These are phyloP conservation scores for Quercus suber DNA, from an alignment of 306 rosid species.

Conservation along the genomic window DNA sequence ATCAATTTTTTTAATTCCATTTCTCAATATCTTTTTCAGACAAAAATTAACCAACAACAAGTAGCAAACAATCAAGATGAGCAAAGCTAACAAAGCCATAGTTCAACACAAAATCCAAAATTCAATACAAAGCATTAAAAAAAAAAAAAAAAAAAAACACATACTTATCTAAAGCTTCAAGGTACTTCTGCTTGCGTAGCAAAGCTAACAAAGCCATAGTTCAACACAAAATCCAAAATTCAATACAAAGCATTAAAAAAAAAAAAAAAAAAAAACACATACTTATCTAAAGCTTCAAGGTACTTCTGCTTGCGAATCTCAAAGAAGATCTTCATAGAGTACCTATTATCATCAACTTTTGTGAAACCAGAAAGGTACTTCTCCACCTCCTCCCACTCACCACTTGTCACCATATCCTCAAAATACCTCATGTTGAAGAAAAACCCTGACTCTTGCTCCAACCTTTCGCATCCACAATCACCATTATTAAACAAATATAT, in stretches of 20 bases:
- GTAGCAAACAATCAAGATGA: conserved; percentile 6
- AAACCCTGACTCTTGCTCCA: conserved; percentile 99
- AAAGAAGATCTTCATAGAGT: conserved; percentile 98
- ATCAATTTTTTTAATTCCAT: conserved; percentile 8
- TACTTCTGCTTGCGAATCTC: conserved; percentile 99
- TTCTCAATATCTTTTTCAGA: conserved; percentile 1
- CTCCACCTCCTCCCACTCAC: conserved; percentile 99
- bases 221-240: neutral
- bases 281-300: conserved; percentile 96
- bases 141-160: conserved; percentile 18
- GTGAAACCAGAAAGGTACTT: conserved; percentile 96
- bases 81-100: conserved; percentile 5
- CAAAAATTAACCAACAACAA: conserved; percentile 8
- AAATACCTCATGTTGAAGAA: conserved; percentile 96
- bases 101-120: neutral
- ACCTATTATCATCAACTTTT: conserved; percentile 96
- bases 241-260: neutral
- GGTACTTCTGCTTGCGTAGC: conserved; percentile 89
- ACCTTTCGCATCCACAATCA: conserved; percentile 63
- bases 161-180: conserved; percentile 95
- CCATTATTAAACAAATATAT: conserved; percentile 20
- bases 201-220: conserved; percentile 5
- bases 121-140: neutral
- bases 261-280: conserved; percentile 15
- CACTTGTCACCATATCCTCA: conserved; percentile 95